Base-by-base conservation (phyloP, 2,329 filamentous ascomycete species). In the Aspergillus fumigatus region DNA sequence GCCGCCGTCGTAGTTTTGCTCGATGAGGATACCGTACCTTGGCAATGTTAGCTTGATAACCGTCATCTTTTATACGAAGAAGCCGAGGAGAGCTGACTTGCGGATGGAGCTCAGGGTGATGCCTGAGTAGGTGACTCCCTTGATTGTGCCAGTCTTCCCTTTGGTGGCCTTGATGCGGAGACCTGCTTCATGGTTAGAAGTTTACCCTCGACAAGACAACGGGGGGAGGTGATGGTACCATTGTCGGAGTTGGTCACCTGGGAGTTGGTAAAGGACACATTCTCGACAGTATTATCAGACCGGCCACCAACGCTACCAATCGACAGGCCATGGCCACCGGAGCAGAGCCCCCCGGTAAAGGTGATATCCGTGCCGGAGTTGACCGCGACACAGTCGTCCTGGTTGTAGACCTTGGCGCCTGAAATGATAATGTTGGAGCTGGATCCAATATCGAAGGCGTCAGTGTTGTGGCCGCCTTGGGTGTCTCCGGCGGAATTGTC, bases 371-470 rank as follows among this genome's bases (percentile, higher is more conserved):
- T 62, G 26, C 79, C 80, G 2, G 80, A 83, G 73, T 84, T 86
- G 59, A 83, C 67, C 26, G 83, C 82, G 7, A 86, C 74, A 62
- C 83, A 86, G 65, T 86, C 83, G 57, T 86, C 83, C 71, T 86
- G 83, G 74, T 85, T 86, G 67, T 82, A 78, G 54, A 86, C 76
- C 35, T 73, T 76, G 43, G 81, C 80, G 40, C 78, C 79, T 19
- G 73, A 75, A 59, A 86, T 84, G 56, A 73, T 77, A 25, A 85
- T 74, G 43, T 75, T 75, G 23, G 66, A 74, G 38, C 77, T 82
- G 38, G 68, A 73, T 51, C 80, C 79, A 50, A 86, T 77, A 56
- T 85, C 82, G 62, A 85, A 86, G 1, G 77, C 83, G 64, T 85
- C 83, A 0, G 82, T 85, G 75, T 86, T 86, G 63, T 80, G 66